Conservation (phyloP, 768 basidiomycete species). For the Clitopilus hobsonii region DNA sequence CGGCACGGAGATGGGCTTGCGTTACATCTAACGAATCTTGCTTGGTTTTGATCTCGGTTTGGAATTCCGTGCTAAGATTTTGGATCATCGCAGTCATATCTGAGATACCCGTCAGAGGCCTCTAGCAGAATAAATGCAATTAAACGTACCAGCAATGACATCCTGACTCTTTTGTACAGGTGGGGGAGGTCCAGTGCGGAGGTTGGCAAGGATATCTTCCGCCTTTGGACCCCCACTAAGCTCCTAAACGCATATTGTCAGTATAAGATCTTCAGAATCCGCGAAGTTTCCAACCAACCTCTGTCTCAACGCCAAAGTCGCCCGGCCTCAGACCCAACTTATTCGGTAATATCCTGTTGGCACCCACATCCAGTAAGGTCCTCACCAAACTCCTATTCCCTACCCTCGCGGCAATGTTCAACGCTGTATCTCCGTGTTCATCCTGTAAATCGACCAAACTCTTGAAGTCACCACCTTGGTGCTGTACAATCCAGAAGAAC, state of each 20-base stretch:
- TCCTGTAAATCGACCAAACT: slow-evolving; percentile 89
- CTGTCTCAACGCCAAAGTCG: slow-evolving; percentile 92
- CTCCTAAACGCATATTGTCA: slow-evolving; percentile 39
- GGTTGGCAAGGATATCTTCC: slow-evolving; percentile 74
- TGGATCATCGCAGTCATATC: slow-evolving; percentile 88
- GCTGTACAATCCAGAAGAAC: slow-evolving; percentile 78
- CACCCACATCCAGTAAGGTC: slow-evolving; percentile 86
- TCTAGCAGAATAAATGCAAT: neutral
- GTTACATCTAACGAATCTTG: slow-evolving; percentile 85
- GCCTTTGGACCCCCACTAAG: slow-evolving; percentile 63
- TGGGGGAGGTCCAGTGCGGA: slow-evolving; percentile 68
- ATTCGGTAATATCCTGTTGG: slow-evolving; percentile 84
- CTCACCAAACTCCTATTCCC: slow-evolving; percentile 86
- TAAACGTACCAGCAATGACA: slow-evolving; percentile 61
- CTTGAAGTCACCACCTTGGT: slow-evolving; percentile 71
- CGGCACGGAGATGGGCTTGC: slow-evolving; percentile 80
- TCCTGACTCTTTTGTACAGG: slow-evolving; percentile 89
- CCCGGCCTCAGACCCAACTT: slow-evolving; percentile 90
- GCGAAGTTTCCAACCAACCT: slow-evolving; percentile 46
- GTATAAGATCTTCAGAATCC: neutral
- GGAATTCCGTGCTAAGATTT: slow-evolving; percentile 72
- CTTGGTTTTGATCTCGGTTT: slow-evolving; percentile 78
- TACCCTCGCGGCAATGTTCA: slow-evolving; percentile 93
- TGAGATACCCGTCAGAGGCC: slow-evolving; percentile 21
- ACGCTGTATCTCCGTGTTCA: slow-evolving; percentile 90